Evolutionary conservation across 371 early-diverging fungal species (phyloP).

Genomic region (Saksenaea oblongispora): DNA sequence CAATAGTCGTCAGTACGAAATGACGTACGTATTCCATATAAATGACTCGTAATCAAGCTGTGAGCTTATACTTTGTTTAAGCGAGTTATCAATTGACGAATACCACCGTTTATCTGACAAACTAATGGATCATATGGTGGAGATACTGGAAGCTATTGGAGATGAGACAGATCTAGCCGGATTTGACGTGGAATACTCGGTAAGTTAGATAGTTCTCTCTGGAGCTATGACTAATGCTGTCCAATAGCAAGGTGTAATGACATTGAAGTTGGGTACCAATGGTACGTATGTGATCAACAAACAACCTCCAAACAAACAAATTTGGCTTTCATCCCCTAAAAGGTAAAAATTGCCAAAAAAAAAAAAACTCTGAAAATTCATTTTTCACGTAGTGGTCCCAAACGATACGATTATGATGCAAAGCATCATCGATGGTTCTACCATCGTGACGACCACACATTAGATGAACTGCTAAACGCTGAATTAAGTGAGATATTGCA

Average conservation of each 20-base stretch:
- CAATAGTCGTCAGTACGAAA: not conserved
- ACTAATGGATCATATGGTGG: conserved; percentile 70
- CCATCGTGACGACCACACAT: conserved; percentile 61
- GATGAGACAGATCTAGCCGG: conserved; percentile 72
- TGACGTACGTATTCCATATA: not conserved
- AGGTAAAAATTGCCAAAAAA: conserved; percentile 37
- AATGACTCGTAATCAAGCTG: not conserved
- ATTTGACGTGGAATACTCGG: conserved; percentile 86
- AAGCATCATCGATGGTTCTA: conserved; percentile 74
- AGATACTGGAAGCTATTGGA: conserved; percentile 77
- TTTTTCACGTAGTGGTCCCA: conserved; percentile 75
- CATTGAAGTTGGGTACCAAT: conserved; percentile 75
- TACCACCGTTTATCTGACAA: conserved; percentile 77
- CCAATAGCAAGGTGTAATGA: conserved; percentile 82
- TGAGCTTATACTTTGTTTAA: conserved; percentile 8
- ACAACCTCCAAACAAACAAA: conserved; percentile 98
- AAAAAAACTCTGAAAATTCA: not conserved
- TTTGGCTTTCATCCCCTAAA: conserved; percentile 97
- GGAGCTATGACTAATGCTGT: not conserved
- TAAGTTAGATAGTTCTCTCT: conserved; percentile 30
- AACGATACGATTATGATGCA: conserved; percentile 81
- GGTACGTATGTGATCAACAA: conserved; percentile 98
- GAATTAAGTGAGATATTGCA: conserved; percentile 62
- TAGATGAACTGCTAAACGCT: conserved; percentile 66
- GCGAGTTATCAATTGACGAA: conserved; percentile 53